Evolutionary conservation across 2,329 filamentous ascomycete species (phyloP).

Genomic region (Fusarium bulbicola): DNA sequence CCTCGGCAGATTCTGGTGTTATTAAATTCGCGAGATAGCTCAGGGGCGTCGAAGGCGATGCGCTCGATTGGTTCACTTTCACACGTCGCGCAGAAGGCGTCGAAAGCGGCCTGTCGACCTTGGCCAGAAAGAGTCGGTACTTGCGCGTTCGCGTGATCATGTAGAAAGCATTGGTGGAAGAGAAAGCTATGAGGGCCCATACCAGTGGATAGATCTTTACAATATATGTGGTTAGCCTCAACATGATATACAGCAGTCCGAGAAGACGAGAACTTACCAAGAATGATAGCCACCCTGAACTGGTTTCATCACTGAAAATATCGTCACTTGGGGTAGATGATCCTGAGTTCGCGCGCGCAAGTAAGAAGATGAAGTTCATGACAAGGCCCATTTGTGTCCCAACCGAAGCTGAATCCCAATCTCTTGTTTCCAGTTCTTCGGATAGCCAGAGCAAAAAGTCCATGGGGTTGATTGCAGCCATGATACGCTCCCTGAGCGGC

Average conservation of each 20-base stretch:
- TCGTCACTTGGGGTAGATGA: conserved; percentile 70
- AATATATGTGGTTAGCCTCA: conserved; percentile 16
- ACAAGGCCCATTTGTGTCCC: conserved; percentile 78
- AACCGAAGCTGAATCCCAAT: conserved; percentile 86
- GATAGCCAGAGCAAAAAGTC: conserved; percentile 92
- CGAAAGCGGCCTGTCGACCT: conserved; percentile 77
- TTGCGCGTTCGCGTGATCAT: conserved; percentile 83
- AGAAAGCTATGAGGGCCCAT: conserved; percentile 73
- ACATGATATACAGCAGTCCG: background rate
- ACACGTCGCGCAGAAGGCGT: conserved; percentile 92
- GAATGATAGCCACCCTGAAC: conserved; percentile 71
- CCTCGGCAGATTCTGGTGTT: conserved; percentile 75
- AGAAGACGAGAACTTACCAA: conserved; percentile 55
- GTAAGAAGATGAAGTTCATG: conserved; percentile 81
- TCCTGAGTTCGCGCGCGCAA: conserved; percentile 82
- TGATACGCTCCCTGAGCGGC: conserved; percentile 82
- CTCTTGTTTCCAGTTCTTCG: conserved; percentile 89
- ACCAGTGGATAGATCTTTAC: conserved; percentile 73
- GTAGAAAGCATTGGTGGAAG: conserved; percentile 80
- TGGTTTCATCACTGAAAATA: conserved; percentile 79
- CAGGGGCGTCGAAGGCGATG: conserved; percentile 79
- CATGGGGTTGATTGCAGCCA: conserved; percentile 82
- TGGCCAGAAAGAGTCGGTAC: conserved; percentile 90
- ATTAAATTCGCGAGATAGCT: conserved; percentile 76
- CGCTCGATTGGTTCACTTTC: conserved; percentile 76